Percentiles rank a stretch among this genome's conserved stretches.
Evolutionary conservation across 257 asterid genomes (phyloP).

Genomic region (Verbascum thapsus): DNA sequence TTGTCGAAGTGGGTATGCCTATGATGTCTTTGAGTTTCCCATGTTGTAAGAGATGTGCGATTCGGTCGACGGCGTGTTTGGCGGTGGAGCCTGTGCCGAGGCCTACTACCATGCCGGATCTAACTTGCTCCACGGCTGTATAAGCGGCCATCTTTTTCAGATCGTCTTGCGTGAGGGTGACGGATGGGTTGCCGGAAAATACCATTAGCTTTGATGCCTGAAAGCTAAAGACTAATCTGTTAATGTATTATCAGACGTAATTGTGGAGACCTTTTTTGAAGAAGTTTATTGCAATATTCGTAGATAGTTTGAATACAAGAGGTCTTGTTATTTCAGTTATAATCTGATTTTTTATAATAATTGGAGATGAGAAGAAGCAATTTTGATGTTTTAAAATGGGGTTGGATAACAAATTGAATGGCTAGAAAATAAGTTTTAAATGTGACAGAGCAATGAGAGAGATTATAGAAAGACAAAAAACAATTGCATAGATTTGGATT

Average conservation of each 20-base stretch:
- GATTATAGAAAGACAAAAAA: too few relatives aligned
- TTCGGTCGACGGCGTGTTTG: slow-evolving; percentile 63
- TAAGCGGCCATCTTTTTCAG: slow-evolving; percentile 63
- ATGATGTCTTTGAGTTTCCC: slow-evolving; percentile 48
- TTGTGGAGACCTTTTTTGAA: too few relatives aligned
- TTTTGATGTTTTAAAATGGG: too few relatives aligned
- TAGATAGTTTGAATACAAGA: too few relatives aligned
- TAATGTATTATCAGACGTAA: too few relatives aligned
- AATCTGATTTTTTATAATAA: slow-evolving; percentile 19
- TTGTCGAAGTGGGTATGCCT: slow-evolving; percentile 57
- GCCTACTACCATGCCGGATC: slow-evolving; percentile 65
- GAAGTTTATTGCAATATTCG: too few relatives aligned
- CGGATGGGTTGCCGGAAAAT: slow-evolving; percentile 28
- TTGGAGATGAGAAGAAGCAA: not conserved
- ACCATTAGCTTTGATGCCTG: slow-evolving; percentile 39
- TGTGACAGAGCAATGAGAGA: too few relatives aligned
- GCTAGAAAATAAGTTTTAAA: too few relatives aligned
- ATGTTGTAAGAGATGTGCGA: slow-evolving; percentile 46
- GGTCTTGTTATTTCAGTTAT: slow-evolving; percentile 42
- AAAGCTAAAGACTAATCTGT: too few relatives aligned
- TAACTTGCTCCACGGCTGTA: slow-evolving; percentile 63
- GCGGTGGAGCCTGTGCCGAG: slow-evolving; percentile 74
- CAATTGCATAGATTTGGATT: too few relatives aligned
- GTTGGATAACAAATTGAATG: slow-evolving; percentile 37
- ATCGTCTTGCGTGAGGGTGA: slow-evolving; percentile 51